Percentiles rank a stretch among this genome's conserved stretches.
phyloP scores from a whole-genome alignment of 2,329 filamentous ascomycete genomes.

The Colletotrichum musicola region DNA sequence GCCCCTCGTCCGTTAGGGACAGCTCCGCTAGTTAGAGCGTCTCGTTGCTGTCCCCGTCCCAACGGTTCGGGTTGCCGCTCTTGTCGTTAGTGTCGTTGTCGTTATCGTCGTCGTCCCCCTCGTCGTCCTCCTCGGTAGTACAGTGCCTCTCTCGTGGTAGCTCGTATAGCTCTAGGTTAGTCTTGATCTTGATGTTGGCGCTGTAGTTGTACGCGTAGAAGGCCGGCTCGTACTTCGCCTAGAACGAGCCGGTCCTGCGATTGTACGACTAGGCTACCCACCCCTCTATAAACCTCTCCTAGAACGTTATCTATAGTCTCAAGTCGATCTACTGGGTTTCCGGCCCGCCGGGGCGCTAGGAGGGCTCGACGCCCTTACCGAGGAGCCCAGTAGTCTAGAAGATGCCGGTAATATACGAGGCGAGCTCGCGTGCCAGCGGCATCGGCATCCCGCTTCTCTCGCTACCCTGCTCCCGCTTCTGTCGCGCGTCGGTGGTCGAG shows the following conservation, averaged over 20 bases:
- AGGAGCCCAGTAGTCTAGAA: slow-evolving; percentile 10
- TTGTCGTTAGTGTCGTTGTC: background rate
- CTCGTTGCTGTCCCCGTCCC: too few relatives aligned
- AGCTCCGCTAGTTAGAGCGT: too few relatives aligned
- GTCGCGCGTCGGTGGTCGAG: too few relatives aligned
- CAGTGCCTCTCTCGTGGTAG: slow-evolving; percentile 1
- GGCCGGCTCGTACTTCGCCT: slow-evolving; percentile 6
- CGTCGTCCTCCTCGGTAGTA: background rate
- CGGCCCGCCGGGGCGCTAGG: slow-evolving; percentile 2
- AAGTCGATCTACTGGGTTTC: slow-evolving; percentile 10
- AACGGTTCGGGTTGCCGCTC: too few relatives aligned
- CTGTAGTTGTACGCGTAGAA: too few relatives aligned
- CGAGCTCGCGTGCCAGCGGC: background rate
- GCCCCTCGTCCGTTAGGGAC: background rate
- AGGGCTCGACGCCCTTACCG: slow-evolving; percentile 5
- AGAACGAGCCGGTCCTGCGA: background rate
- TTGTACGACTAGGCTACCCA: background rate
- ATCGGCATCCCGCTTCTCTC: slow-evolving; percentile 5
- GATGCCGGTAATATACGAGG: slow-evolving; percentile 2
- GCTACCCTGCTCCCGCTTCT: too few relatives aligned
- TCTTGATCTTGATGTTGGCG: too few relatives aligned
- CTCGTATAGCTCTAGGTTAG: slow-evolving; percentile 6
- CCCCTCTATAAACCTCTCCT: slow-evolving; percentile 9
- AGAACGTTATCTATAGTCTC: slow-evolving; percentile 10
- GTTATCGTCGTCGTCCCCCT: slow-evolving; percentile 6